A percentile compares a stretch with the other conserved stretches of the same genome.
Evolutionary conservation across 805 yeast species (phyloP).

Genomic region (Candida methanosorbosa): DNA sequence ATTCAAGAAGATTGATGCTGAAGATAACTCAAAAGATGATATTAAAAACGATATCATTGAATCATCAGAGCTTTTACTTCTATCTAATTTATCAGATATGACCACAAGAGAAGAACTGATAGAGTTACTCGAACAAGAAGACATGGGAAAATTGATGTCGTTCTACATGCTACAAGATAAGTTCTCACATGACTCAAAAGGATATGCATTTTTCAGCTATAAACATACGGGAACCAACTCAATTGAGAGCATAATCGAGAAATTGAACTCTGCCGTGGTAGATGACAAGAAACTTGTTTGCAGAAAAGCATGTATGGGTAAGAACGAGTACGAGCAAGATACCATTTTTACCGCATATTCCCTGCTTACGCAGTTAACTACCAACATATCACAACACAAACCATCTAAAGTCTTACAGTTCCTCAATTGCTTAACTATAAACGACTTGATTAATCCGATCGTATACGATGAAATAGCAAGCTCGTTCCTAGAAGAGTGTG

Average conservation of each 20-base stretch:
- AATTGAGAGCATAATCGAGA: slow-evolving; percentile 24
- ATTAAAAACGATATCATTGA: slow-evolving; percentile 20
- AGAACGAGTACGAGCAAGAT: slow-evolving; percentile 13
- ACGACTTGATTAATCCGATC: slow-evolving; percentile 47
- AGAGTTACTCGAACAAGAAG: slow-evolving; percentile 26
- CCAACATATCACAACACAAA: slow-evolving; percentile 11
- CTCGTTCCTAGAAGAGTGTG: slow-evolving; percentile 44
- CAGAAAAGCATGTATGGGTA: slow-evolving; percentile 30
- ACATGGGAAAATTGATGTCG: slow-evolving; percentile 30
- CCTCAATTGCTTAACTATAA: slow-evolving; percentile 55
- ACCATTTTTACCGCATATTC: slow-evolving; percentile 7
- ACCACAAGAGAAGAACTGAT: slow-evolving; percentile 33
- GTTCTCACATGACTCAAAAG: slow-evolving; percentile 41
- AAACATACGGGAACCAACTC: slow-evolving; percentile 10
- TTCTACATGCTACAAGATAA: slow-evolving; percentile 38
- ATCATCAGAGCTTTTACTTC: slow-evolving; percentile 9
- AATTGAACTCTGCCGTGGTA: slow-evolving; percentile 14
- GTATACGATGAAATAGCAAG: slow-evolving; percentile 39
- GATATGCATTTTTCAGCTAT: slow-evolving; percentile 47
- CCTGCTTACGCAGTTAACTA: background rate
- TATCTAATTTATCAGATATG: slow-evolving; percentile 35
- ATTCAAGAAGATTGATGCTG: slow-evolving; percentile 2
- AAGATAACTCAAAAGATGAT: background rate
- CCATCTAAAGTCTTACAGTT: slow-evolving; percentile 48
- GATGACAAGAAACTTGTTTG: slow-evolving; percentile 28